Percentiles rank a stretch among this genome's conserved stretches.
Evolutionary conservation across 768 basidiomycete genomes (phyloP).

Genomic region (Mycena belliarum): DNA sequence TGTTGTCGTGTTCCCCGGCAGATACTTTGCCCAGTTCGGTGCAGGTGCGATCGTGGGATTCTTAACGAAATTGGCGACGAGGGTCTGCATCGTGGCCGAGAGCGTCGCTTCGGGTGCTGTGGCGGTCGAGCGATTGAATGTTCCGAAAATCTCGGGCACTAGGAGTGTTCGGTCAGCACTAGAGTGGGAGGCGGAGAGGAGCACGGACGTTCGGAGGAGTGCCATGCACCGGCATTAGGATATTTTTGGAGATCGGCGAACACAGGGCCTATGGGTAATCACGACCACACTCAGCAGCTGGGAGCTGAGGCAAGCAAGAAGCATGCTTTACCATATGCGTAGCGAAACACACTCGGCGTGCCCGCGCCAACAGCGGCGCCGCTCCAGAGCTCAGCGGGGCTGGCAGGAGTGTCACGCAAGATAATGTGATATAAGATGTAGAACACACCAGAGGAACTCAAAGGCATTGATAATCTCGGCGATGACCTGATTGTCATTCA

Average conservation of each 20-base stretch:
- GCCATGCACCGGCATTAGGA: constrained; percentile 26
- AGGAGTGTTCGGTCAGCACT: background rate
- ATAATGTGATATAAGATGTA: background rate
- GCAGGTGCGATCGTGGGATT: constrained; percentile 21
- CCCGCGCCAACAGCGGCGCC: background rate
- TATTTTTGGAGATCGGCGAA: constrained; percentile 25
- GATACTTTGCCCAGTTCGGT: constrained; percentile 19
- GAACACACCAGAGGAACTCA: constrained; percentile 15
- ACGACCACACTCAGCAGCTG: background rate
- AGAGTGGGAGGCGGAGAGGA: background rate
- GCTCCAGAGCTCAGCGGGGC: background rate
- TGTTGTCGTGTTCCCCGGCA: constrained; percentile 17
- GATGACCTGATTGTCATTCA: constrained; percentile 20
- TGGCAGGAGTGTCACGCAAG: background rate
- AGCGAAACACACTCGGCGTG: background rate
- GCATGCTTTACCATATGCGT: background rate
- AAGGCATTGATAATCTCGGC: constrained; percentile 17
- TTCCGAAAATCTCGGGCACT: constrained; percentile 29
- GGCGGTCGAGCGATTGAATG: constrained; percentile 26
- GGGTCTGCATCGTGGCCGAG: constrained; percentile 24
- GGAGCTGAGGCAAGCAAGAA: background rate
- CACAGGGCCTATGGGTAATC: constrained; percentile 12
- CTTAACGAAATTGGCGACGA: constrained; percentile 23
- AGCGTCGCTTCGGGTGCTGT: constrained; percentile 23
- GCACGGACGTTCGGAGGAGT: constrained; percentile 18